Base-by-base conservation (phyloP, 2,329 filamentous ascomycete species). In the Tetracladium maxilliforme region DNA sequence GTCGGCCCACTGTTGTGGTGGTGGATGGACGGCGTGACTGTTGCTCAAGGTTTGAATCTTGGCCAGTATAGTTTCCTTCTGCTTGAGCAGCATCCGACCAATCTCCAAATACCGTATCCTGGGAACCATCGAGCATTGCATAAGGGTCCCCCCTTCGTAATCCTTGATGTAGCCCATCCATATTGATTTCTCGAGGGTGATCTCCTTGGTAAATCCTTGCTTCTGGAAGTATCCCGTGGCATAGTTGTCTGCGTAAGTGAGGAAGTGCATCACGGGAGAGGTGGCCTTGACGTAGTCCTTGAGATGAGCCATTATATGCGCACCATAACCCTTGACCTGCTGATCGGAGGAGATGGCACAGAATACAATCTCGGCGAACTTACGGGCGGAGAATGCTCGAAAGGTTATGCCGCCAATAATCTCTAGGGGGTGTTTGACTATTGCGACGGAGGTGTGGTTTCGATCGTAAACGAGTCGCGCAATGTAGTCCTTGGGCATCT, bases 91-190 rank as follows among this genome's bases (percentile, higher is more conserved):
- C 80, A 94, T 90, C 34, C 84, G 75, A 6, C 81, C 79, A 43
- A 74, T 71, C 48, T 93, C 84, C 7, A 94, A 72, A 49, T 94
- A 94, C 24, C 86, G 77, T 30, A 93, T 81, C 33, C 78, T 80
- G 7, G 86, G 86, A 14, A 94, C 65, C 86, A 94, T 93, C 27
- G 77, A 81, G 44, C 86, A 94, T 54, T 94, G 86, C 86, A 94
- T 94, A 32, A 94, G 90, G 0, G 86, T 94, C 30, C 86, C 86
- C 28, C 86, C 86, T 50, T 94, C 86, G 49, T 94, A 94, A 45
- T 94, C 86, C 47, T 94, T 94, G 58, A 94, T 94, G 43, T 93
- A 94, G 3, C 86, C 86, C 86, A 93, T 93, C 86, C 86, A 94
- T 3, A 82, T 73, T 4, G 75, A 73, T 40, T 74, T 77, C 32